Evolutionary conservation across 106 monocot species (phyloP).

Genomic region (Triglochin maritima): DNA sequence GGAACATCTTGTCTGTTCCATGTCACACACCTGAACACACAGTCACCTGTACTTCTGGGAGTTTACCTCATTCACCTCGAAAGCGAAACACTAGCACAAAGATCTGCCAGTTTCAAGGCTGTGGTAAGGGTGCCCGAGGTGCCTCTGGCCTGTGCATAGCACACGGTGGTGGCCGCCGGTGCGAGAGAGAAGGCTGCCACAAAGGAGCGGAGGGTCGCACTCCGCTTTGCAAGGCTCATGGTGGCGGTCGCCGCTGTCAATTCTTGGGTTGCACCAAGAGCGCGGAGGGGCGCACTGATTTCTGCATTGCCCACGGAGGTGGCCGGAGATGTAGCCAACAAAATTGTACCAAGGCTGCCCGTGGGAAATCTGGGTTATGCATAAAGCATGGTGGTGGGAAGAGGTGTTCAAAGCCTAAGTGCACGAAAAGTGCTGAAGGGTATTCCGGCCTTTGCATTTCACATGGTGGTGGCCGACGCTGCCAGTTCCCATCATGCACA

Average conservation of each 20-base stretch:
- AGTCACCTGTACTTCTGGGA: constrained; percentile 29
- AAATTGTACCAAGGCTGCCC: constrained; percentile 38
- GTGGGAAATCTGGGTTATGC: constrained; percentile 48
- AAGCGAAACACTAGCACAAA: constrained; percentile 26
- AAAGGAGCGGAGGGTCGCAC: constrained; percentile 66
- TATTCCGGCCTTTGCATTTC: constrained; percentile 55
- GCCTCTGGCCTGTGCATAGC: constrained; percentile 60
- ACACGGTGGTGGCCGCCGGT: constrained; percentile 58
- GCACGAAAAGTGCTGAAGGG: constrained; percentile 60
- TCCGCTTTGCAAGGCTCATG: constrained; percentile 55
- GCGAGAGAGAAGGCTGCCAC: constrained; percentile 40
- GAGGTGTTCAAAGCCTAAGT: constrained; percentile 37
- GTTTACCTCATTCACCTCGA: not conserved
- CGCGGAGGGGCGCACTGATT: constrained; percentile 52
- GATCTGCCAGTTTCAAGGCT: constrained; percentile 39
- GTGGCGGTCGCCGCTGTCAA: constrained; percentile 45
- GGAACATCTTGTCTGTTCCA: constrained; percentile 12
- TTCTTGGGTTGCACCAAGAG: constrained; percentile 55
- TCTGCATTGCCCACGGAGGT: constrained; percentile 66
- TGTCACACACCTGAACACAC: constrained; percentile 5
- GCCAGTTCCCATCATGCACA: constrained; percentile 32
- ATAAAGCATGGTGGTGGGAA: constrained; percentile 69
- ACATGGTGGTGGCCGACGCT: constrained; percentile 66
- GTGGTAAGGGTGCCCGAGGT: constrained; percentile 55
- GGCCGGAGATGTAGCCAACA: constrained; percentile 43